Evolutionary conservation across 257 asterid genomes (phyloP).

Genomic region (Fraxinus quadrangulata): DNA sequence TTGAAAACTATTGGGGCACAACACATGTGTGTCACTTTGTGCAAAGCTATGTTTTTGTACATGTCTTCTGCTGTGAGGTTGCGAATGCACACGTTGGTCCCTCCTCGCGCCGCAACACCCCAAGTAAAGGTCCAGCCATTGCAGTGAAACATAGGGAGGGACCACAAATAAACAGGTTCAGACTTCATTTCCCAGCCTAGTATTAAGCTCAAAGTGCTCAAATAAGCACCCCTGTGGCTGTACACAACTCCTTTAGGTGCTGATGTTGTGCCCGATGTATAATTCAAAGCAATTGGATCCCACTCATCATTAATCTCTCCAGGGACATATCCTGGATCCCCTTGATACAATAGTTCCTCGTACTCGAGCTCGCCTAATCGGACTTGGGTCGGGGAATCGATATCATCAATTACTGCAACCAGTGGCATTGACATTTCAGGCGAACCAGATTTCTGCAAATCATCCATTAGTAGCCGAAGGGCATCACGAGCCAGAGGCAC

Average conservation of each 20-base stretch:
- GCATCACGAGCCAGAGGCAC: constrained; percentile 60
- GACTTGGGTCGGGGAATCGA: constrained; percentile 45
- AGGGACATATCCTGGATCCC: constrained; percentile 38
- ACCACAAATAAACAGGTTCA: constrained; percentile 80
- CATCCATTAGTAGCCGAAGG: constrained; percentile 36
- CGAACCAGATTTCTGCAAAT: constrained; percentile 18
- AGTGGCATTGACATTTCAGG: constrained; percentile 38
- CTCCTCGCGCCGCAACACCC: constrained; percentile 94
- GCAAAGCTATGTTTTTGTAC: constrained; percentile 48
- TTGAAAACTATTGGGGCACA: constrained; percentile 78
- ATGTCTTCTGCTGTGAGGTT: constrained; percentile 63
- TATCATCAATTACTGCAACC: constrained; percentile 68
- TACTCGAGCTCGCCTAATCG: constrained; percentile 66
- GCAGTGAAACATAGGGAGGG: constrained; percentile 96
- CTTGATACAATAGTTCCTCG: constrained; percentile 50
- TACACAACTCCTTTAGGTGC: constrained; percentile 87
- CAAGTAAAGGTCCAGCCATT: constrained; percentile 96
- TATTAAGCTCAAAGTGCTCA: constrained; percentile 69
- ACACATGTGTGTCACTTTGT: constrained; percentile 87
- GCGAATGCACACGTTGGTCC: constrained; percentile 86
- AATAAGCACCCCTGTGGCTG: constrained; percentile 81
- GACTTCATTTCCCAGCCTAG: constrained; percentile 80
- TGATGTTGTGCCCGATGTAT: constrained; percentile 89
- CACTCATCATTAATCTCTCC: constrained; percentile 62
- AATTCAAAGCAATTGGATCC: constrained; percentile 79